Evolutionary conservation across 139 green algal species (phyloP), one percentile per base, ranked within the genome.

Genomic region (Picochlorum sp.): DNA sequence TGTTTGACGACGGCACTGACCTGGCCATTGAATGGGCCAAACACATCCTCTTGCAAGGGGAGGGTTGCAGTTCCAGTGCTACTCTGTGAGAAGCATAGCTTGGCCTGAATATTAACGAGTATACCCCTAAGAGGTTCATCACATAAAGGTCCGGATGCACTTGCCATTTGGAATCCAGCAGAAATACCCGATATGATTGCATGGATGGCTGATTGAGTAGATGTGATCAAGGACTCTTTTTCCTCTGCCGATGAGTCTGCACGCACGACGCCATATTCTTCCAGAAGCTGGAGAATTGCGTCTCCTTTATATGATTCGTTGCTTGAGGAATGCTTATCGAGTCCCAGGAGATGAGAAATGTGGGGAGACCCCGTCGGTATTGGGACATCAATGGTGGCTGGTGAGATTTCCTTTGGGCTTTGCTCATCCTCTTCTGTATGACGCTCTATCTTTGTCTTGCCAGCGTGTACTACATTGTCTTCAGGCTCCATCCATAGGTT

Each of bases 121-220:
- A 97, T 76, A 3, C 90, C 92, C 84, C 86, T 97, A 68, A 99
- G 69, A 18, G 90, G 85, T 77, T 99, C 94, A 45, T 98, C 91
- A 68, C 94, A 98, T 68, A 99, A 74, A 4, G 94, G 94, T 4
- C 94, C 94, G 30, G 78, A 82, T 4, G 76, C 73, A 10, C 81
- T 74, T 0, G 94, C 92, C 49, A 97, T 55, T 72, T 96, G 85
- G 68, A 98, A 99, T 34, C 93, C 94, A 6, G 86, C 63, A 21
- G 82, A 71, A 30, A 95, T 74, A 15, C 89, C 89, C 4, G 81
- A 83, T 70, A 89, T 76, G 4, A 95, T 54, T 6, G 64, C 61
- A 51, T 56, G 65, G 47, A 57, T 57, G 55, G 44, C 30, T 45
- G 4, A 65, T 23, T 45, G 65, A 41, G 18, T 34, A 14, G 34